Evolutionary conservation across 2,329 filamentous ascomycete species (phyloP), one percentile per base, ranked within the genome.

Genomic region (Phialocephala sp.): DNA sequence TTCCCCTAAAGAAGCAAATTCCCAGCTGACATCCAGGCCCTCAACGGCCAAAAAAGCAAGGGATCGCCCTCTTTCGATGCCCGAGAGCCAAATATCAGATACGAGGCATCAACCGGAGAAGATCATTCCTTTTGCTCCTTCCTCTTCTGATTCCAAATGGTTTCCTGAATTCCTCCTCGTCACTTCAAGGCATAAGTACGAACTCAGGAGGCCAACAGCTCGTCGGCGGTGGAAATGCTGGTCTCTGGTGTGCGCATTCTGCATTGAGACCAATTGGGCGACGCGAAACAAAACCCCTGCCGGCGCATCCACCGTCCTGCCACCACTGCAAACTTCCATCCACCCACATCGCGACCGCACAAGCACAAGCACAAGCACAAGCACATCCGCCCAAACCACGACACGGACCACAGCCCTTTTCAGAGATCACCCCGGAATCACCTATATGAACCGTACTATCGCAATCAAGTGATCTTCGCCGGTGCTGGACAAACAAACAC

Each of bases 271-370:
- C 55, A 37, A 57, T 57, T 32, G 55, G 20, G 32, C 32, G 32
- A 57, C 32, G 1, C 55, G 55, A 57, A 57, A 57, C 55, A 20
- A 24, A 22, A 36, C 20, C 55, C 55, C 55, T 57, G 55, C n/a
- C 12, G 2, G 15, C 35, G 20, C 55, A 20, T 36, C 55, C 55
- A 56, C 20, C 18, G 8, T 39, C 35, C 32, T 1, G 20, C 36
- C 55, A 57, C 55, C 32, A 14, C 52, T 35, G 24, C 52, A 37
- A 41, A 57, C 32, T 20, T 41, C 27, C 52, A 35, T 24, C 52
- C 20, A 55, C 18, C 24, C 24, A 32, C 27, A 55, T 6, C 52
- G n/a, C 20, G n/a, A 54, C 27, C 41, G n/a, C 15, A 43, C 41
- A 6, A 15, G 15, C 41, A n/a, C 12, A 24, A 35, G 24, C 15